Evolutionary conservation across 176 grass and related monocot genomes (phyloP).

Genomic region (Oryza brachyantha): DNA sequence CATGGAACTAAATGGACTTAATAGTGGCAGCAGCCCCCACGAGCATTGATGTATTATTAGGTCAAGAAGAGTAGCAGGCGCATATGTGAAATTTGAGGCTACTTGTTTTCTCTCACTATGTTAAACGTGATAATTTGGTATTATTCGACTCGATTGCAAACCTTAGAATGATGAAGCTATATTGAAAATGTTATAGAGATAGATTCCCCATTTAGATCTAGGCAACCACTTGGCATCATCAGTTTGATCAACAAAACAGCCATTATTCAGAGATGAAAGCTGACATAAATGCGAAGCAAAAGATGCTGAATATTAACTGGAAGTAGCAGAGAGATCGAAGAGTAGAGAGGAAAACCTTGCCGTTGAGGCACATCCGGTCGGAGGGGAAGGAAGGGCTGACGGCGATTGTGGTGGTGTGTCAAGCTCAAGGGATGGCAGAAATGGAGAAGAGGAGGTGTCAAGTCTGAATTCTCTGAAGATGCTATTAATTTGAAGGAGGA

Average conservation of each 20-base stretch:
- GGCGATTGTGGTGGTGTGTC: constrained; percentile 87
- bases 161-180: no score
- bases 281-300: not conserved
- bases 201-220: constrained; percentile 18
- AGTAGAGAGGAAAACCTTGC: constrained; percentile 42
- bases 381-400: constrained; percentile 76
- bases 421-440: no score
- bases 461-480: no score
- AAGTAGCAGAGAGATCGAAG: not conserved
- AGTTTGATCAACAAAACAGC: not conserved
- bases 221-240: not conserved
- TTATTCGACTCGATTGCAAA: no score
- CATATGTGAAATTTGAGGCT: no score
- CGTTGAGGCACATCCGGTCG: constrained; percentile 99
- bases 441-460: no score
- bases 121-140: no score
- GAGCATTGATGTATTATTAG: not conserved
- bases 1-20: not conserved
- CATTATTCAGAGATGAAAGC: not conserved
- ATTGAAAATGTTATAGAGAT: no score
- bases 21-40: not conserved
- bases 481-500: no score
- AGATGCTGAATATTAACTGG: not conserved
- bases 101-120: no score
- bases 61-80: not conserved